Base-by-base conservation (phyloP, 192 early-diverging fungal species). In the Ambispora gerdemannii region DNA sequence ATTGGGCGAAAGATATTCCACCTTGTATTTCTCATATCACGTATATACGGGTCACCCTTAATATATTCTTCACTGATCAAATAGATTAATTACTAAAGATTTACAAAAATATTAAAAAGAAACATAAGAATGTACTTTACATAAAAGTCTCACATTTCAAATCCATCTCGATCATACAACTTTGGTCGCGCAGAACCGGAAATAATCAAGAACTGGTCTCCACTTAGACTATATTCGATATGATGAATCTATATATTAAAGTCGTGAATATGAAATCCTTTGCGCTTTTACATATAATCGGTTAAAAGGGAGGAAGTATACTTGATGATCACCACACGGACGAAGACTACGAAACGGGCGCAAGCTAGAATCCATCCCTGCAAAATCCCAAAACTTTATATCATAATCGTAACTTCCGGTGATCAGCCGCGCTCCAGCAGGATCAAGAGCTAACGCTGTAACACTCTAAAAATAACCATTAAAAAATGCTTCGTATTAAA, bases 11-110 rank as follows among this genome's bases (percentile, higher is more conserved):
- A 10, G 6, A 47, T 10, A 47, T 20, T 30, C 28, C 70, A 86
- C 69, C 76, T 84, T 36, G 92, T 94, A 36, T 91, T 75, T 19
- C 93, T 82, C 78, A 92, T 80, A 72, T 98, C 96, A 11, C 90
- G 82, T 35, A 98, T 88, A 72, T 98, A 98, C 67, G 92, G 91
- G 74, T 98, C 96, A 30, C 96, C 96, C 68, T 95, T 95, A 63
- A 84, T 80, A 59, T 84, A 94, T 69, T 94, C 91, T 11, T 71
- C 76, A 20, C 68, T 70, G 60, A 47, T 50, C 17, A 24, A 15
- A 47, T n/a, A 33, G 28, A 30, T 4, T 64, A 8, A 30, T 19
- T 50, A 31, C 22, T 17, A 33, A 17, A 65, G 50, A 47, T 15
- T 10, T 28, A 8, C 25, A 63, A 63, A 24, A 3, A 20, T 63